Evolutionary conservation across 306 rosid genomes (phyloP).

Genomic region (Canavalia gladiata): DNA sequence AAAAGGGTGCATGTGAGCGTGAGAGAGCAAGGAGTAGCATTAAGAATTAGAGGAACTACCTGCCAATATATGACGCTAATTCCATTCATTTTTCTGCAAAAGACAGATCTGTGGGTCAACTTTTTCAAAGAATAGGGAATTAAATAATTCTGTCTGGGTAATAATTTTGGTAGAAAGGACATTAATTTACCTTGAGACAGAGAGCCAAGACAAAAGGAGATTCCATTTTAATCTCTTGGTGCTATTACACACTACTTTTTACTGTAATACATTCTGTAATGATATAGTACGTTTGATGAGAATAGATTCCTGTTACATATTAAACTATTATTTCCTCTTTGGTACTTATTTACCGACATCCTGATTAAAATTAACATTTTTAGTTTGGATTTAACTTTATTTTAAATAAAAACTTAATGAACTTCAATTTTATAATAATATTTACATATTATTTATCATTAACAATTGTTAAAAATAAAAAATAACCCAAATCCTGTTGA

Average conservation of each 20-base stretch:
- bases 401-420: neutral
- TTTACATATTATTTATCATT: neutral
- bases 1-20: neutral
- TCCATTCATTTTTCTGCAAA: constrained; percentile 39
- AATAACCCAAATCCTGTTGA: neutral
- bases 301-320: neutral
- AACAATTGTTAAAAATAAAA: neutral
- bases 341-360: neutral
- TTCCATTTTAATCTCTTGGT: constrained; percentile 63
- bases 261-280: constrained; percentile 44
- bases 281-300: neutral
- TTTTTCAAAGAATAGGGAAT: constrained; percentile 21
- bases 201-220: constrained; percentile 51
- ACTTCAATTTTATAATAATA: neutral
- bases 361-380: neutral
- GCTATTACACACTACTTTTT: constrained; percentile 46
- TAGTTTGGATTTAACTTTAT: neutral
- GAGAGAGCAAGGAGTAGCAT: neutral
- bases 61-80: constrained; percentile 41
- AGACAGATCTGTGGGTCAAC: constrained; percentile 45
- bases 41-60: neutral
- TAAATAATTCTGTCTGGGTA: constrained; percentile 47
- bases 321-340: neutral
- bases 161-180: constrained; percentile 69
- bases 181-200: constrained; percentile 62